Base-by-base conservation (phyloP, 2,329 filamentous ascomycete species). In the Sporothrix sp. region DNA sequence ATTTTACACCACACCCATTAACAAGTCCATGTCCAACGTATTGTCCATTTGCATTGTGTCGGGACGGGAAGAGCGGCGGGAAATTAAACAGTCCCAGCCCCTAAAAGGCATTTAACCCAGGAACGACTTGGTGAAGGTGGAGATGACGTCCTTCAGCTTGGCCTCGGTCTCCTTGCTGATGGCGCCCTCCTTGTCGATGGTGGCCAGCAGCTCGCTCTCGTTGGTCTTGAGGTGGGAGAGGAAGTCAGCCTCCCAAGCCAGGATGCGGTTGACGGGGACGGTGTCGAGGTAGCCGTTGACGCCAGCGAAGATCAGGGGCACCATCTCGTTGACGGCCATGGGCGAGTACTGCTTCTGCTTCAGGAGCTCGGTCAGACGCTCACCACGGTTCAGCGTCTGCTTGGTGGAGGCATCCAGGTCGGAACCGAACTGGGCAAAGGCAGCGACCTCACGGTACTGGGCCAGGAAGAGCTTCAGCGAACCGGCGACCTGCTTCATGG, bases 401-500 rank as follows among this genome's bases (percentile, higher is more conserved):
- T 96, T 97, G 73, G 93, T 98, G 62, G 93, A 82, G 64, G 93
- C 93, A 77, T 98, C 93, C 63, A 98, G 79, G 81, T 98, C 93
- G 68, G 93, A 98, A 85, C 93, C 93, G 82, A 98, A 98, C 78
- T 98, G 93, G 65, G 93, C 91, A 76, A 98, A 98, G 64, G 93
- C 93, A 66, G 93, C 93, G 58, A 98, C 93, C 76, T 98, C 93
- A 93, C 93, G 93, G 84, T 98, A 98, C 79, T 98, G 93, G 66
- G 93, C 93, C 86, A 98, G 87, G 89, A 97, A 98, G 65, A 98
- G 89, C 84, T 98, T 98, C 69, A 98, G 81, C 63, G 91, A 97
- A 82, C 93, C 93, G 67, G 93, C 93, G 65, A 98, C 93, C 81
- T 98, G 93, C 84, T 98, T 98, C 93, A 98, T 98, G 76, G 93